A percentile compares a stretch with the other conserved stretches of the same genome.
Evolutionary conservation across 495 filamentous ascomycete species (phyloP).

Genomic region (Geoglossum glabrum): DNA sequence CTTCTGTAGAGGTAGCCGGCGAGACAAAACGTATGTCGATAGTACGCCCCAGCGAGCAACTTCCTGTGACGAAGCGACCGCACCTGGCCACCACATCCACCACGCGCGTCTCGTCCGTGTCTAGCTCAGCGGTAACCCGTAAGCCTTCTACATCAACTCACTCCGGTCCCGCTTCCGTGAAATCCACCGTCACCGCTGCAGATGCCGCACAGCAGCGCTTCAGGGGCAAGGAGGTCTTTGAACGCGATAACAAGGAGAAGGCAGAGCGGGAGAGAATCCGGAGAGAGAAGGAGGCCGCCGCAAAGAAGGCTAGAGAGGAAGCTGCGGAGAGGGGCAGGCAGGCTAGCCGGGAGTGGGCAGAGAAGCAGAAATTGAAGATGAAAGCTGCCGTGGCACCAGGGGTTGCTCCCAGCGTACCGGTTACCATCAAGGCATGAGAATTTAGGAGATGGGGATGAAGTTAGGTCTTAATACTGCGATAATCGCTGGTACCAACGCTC

Average conservation of each 20-base stretch:
- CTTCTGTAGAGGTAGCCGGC: neutral
- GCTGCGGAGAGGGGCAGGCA: conserved; percentile 45
- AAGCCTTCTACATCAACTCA: conserved; percentile 7
- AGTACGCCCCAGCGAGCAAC: neutral
- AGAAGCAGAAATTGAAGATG: conserved; percentile 33
- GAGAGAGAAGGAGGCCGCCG: conserved; percentile 33
- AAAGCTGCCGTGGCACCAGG: neutral
- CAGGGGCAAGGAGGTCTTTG: conserved; percentile 41
- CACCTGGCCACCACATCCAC: neutral
- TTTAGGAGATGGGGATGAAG: no score
- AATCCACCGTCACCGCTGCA: conserved; percentile 23
- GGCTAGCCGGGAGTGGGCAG: conserved; percentile 48
- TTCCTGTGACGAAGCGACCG: neutral
- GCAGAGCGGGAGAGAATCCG: conserved; percentile 30
- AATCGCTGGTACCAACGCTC: no score
- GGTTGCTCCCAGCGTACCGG: neutral
- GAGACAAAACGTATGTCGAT: neutral
- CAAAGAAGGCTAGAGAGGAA: conserved; percentile 35
- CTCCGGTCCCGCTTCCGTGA: neutral
- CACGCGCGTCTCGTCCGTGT: conserved; percentile 20
- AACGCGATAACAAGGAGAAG: conserved; percentile 29
- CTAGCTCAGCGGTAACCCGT: conserved; percentile 15
- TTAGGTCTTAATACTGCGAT: no score
- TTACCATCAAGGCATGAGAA: neutral
- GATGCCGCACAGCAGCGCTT: conserved; percentile 29